These are phyloP conservation scores for Daldinia decipiens DNA, from an alignment of 495 filamentous ascomycete species.

Conservation along the genomic window DNA sequence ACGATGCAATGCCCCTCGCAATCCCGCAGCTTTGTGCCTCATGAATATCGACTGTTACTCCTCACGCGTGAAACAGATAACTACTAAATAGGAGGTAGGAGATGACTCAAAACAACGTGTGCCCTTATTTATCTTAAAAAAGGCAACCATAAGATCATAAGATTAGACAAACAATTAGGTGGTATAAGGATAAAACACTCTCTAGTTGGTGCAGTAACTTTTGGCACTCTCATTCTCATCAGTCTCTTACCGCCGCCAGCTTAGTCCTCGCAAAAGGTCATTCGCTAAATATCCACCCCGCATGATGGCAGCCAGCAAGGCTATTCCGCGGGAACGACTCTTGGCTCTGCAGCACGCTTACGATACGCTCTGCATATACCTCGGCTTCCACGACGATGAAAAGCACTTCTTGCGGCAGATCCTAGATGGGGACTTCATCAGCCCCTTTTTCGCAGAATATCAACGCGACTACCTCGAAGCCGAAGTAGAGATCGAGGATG, in stretches of 20 bases:
- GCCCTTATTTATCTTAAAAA: background rate
- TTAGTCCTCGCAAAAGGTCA: background rate
- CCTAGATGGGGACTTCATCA: slow-evolving; percentile 38
- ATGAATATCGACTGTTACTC: background rate
- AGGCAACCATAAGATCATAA: background rate
- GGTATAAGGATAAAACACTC: background rate
- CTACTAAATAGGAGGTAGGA: background rate
- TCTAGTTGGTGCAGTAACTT: background rate
- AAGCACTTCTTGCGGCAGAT: slow-evolving; percentile 29
- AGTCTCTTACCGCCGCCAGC: background rate
- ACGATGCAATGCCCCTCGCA: slow-evolving; percentile 9
- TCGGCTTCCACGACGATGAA: slow-evolving; percentile 41
- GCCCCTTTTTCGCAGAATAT: slow-evolving; percentile 44
- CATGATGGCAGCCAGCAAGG: slow-evolving; percentile 18
- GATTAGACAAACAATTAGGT: background rate
- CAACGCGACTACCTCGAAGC: slow-evolving; percentile 41
- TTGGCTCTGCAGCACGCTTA: slow-evolving; percentile 38
- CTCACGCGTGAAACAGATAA: background rate
- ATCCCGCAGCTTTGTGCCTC: background rate
- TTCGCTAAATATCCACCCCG: background rate
- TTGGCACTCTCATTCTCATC: background rate
- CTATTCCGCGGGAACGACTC: slow-evolving; percentile 38
- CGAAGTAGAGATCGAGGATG: slow-evolving; percentile 8
- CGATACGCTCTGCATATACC: slow-evolving; percentile 38
- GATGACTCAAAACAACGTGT: background rate